phyloP scores from a whole-genome alignment of 768 basidiomycete genomes.

The Megacollybia marginata region DNA sequence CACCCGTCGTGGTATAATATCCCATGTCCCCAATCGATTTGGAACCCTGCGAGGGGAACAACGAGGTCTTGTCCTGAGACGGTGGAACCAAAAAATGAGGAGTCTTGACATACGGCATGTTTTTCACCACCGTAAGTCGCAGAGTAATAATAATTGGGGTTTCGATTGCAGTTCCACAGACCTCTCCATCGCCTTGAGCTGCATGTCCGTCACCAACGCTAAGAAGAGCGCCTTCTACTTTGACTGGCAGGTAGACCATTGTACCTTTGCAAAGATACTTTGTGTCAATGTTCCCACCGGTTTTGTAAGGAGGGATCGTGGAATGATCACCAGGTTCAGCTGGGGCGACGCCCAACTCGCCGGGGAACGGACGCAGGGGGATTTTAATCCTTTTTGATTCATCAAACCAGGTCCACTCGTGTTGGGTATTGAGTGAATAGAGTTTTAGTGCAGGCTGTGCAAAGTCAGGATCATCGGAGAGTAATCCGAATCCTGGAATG shows the following conservation, averaged over 20 bases:
- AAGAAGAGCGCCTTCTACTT: constrained; percentile 54
- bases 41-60: background rate
- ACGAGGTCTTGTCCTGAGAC: no score
- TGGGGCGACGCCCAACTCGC: constrained; percentile 58
- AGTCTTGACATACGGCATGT: constrained; percentile 49
- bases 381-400: constrained; percentile 38
- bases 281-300: constrained; percentile 59
- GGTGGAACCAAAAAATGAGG: constrained; percentile 36
- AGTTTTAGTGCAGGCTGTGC: constrained; percentile 44
- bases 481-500: constrained; percentile 53
- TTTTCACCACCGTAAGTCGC: constrained; percentile 7
- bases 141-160: constrained; percentile 35
- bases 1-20: constrained; percentile 53
- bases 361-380: constrained; percentile 50
- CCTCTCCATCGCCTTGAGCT: constrained; percentile 61
- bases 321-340: constrained; percentile 44
- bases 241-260: constrained; percentile 50
- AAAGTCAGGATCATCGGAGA: constrained; percentile 45
- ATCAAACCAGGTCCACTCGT: constrained; percentile 44
- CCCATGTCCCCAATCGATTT: constrained; percentile 24
- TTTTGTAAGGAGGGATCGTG: constrained; percentile 55
- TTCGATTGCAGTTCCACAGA: constrained; percentile 53
- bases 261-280: constrained; percentile 47
- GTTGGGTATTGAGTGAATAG: constrained; percentile 37
- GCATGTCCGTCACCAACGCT: constrained; percentile 66